Base-by-base conservation (phyloP, 1,284 basidiomycete species). In the Leccinum solheimii region DNA sequence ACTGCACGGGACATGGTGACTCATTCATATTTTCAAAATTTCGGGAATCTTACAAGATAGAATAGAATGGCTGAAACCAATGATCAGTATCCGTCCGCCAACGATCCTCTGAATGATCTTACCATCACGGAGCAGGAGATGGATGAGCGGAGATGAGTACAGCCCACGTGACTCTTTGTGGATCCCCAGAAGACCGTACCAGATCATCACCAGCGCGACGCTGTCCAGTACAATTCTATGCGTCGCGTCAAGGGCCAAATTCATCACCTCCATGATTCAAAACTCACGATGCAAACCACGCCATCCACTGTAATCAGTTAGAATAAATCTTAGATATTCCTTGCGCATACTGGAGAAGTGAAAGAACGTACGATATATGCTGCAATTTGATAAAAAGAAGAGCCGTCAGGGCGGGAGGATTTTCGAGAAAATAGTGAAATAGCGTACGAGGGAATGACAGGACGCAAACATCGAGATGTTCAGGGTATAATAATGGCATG, bases 61-160 rank as follows among this genome's bases (percentile, higher is more conserved):
- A 67, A 67, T 14, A 62, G 2, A 10, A 59, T 5, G 9, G 60
- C 65, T 66, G 11, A 30, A 54, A 5, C 43, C 11, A 48, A 2
- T 4, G 3, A 32, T 52, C 51, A 52, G 30, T 26, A 52, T 30
- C 11, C 11, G 6, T 30, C 21, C 21, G 14, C 3, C 10, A 52
- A 10, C 5, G 9, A 52, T 32, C n/a, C 10, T 21, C 13, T 52
- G 19, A 19, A 26, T 16, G 14, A 32, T 16, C 64, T 49, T 36
- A 64, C 67, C 64, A 40, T 68, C 64, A 5, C 57, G 59, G 4
- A 62, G 9, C n/a, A 67, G 61, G 23, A 63, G 60, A 40, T 50
- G 58, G 14, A 58, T 13, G 8, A 67, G 52, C 2, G 55, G 55
- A 9, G 64, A 62, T 21, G 64, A 38, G 50, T 7, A 27, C 5